Conservation (phyloP, 2,329 filamentous ascomycete species). For the Shiraia sp. region DNA sequence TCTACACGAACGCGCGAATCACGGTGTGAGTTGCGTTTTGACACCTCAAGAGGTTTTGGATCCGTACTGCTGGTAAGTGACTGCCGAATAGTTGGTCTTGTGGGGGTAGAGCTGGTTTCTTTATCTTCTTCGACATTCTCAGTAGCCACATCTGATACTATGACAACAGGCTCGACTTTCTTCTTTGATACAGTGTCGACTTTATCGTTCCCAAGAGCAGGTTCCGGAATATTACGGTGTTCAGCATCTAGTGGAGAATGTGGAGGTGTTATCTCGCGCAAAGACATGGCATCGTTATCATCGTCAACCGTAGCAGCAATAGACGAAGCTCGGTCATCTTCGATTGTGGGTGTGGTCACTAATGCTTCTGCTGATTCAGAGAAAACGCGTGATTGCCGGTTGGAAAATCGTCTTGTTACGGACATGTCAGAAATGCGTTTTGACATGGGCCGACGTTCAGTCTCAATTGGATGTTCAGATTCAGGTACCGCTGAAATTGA, state of each 20-base stretch:
- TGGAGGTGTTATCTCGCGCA: slow-evolving; percentile 33
- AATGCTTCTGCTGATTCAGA: slow-evolving; percentile 44
- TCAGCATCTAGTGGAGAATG: slow-evolving; percentile 29
- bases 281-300: slow-evolving; percentile 49
- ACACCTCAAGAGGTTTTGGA: slow-evolving; percentile 27
- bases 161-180: too few relatives aligned
- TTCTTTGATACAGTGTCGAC: too few relatives aligned
- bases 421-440: slow-evolving; percentile 40
- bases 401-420: slow-evolving; percentile 28
- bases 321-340: slow-evolving; percentile 53
- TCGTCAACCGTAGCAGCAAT: slow-evolving; percentile 63
- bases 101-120: not conserved
- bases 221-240: slow-evolving; percentile 2
- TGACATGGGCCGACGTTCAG: slow-evolving; percentile 34
- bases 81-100: slow-evolving; percentile 9
- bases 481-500: slow-evolving; percentile 62
- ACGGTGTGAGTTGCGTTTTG: slow-evolving; percentile 2
- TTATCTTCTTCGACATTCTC: not conserved
- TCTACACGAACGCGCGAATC: slow-evolving; percentile 25
- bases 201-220: too few relatives aligned
- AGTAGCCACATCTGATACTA: not conserved
- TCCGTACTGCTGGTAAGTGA: slow-evolving; percentile 37
- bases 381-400: slow-evolving; percentile 17
- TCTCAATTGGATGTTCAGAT: slow-evolving; percentile 14
- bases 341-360: slow-evolving; percentile 35